A percentile compares a stretch with the other conserved stretches of the same genome.
phyloP scores from a whole-genome alignment of 352 stramenopile genomes.

The Pythium rishiriense region DNA sequence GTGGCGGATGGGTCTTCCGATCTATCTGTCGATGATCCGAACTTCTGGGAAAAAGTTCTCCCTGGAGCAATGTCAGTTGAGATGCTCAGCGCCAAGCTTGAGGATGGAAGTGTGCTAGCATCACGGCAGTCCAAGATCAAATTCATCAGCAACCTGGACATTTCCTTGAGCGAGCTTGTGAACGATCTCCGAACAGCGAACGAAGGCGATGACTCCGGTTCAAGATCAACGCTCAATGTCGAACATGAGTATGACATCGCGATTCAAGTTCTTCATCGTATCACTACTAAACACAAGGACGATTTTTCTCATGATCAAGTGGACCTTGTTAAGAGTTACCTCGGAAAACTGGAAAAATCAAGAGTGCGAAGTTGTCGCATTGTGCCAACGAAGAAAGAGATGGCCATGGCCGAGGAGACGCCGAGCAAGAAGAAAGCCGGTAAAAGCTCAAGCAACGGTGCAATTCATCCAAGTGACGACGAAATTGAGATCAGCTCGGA shows the following conservation, averaged over 20 bases:
- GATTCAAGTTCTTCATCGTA: constrained; percentile 78
- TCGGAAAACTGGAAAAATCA: constrained; percentile 80
- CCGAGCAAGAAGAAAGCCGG: constrained; percentile 35
- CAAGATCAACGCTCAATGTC: constrained; percentile 51
- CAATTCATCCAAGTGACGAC: constrained; percentile 21
- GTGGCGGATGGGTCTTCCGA: constrained; percentile 91
- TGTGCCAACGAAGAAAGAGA: constrained; percentile 35
- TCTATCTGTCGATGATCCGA: constrained; percentile 94
- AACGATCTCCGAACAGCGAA: constrained; percentile 51
- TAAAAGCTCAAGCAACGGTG: constrained; percentile 6
- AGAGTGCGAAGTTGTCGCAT: constrained; percentile 77
- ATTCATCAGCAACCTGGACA: constrained; percentile 88
- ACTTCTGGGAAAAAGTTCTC: constrained; percentile 96
- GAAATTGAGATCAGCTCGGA: constrained; percentile 50
- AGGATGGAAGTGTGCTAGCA: constrained; percentile 79
- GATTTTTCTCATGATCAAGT: constrained; percentile 85
- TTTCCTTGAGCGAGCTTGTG: constrained; percentile 70
- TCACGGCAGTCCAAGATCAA: constrained; percentile 87
- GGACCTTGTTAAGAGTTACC: constrained; percentile 73
- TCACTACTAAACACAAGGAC: constrained; percentile 73
- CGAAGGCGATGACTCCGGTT: constrained; percentile 43
- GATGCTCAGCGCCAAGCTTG: constrained; percentile 87
- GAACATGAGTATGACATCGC: constrained; percentile 87
- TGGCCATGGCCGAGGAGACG: constrained; percentile 4
- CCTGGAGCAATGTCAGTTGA: constrained; percentile 82